Base-by-base conservation (phyloP, 768 basidiomycete genomes). In the Daedaleopsis nitida region DNA sequence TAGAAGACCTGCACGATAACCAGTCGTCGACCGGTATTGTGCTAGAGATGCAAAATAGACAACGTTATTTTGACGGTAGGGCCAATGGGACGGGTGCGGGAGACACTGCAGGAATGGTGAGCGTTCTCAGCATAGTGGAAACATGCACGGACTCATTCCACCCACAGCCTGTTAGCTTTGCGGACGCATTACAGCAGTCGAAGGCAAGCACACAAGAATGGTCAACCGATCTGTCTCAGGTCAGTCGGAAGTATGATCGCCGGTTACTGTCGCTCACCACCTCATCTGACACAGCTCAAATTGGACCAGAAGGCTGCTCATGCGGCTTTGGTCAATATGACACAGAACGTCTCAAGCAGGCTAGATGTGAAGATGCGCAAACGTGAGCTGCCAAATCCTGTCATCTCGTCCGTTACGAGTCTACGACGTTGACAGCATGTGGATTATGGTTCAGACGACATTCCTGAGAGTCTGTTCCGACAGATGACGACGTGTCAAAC, bases 401-500 rank as follows among this genome's bases (percentile, higher is more conserved):
- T 23, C 32, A 17, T 42, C 37, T 34, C 14, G 21, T 27, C 14
- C 42, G 50, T 43, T 10, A 7, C 38, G n/a, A n/a, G n/a, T n/a
- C n/a, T n/a, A n/a, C n/a, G 32, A n/a, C 19, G 53, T n/a, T 48
- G 32, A 45, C 45, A n/a, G n/a, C 11, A 44, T 39, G 12, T 38
- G 39, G 17, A 43, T 45, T 58, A 24, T 55, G 9, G 19, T 55
- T 34, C 60, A 96, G 94, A 84, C 62, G 88, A 91, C 43, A 86
- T 99, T 37, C 92, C 94, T 1, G 85, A 90, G 52, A 81, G 80
- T 2, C 77, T 96, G 42, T 86, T 92, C 67, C 81, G 85, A 57
- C 88, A 94, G 75, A 89, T 98, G 84, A 86, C 85, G 17, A 91
- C 91, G 0, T 94, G 92, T 69, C 94, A 97, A 70, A 93, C 93